phyloP scores from a whole-genome alignment of 176 grass and related monocot genomes.

The Areca catechu region DNA sequence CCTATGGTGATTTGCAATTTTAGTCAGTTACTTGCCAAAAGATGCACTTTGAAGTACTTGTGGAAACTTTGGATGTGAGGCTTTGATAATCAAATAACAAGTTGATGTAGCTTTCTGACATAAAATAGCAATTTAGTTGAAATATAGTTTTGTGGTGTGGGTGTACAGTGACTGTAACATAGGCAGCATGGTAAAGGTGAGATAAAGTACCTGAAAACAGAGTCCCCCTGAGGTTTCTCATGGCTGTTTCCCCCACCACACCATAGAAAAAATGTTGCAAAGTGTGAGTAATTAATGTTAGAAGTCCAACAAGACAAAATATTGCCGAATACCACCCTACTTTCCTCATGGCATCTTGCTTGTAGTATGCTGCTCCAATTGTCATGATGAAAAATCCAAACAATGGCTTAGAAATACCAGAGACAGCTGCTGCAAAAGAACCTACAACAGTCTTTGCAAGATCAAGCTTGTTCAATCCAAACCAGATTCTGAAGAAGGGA shows the following conservation, averaged over 20 bases:
- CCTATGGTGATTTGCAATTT: too few species aligned
- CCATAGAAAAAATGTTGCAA: conserved; percentile 63
- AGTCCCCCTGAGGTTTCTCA: conserved; percentile 46
- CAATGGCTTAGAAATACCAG: conserved; percentile 51
- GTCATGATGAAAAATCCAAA: conserved; percentile 63
- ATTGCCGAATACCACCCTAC: conserved; percentile 40
- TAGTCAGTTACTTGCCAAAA: too few species aligned
- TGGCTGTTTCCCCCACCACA: conserved; percentile 42
- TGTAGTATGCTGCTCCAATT: conserved; percentile 42
- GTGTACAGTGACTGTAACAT: too few species aligned
- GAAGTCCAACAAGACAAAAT: conserved; percentile 32
- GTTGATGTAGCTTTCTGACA: too few species aligned
- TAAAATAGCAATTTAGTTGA: too few species aligned
- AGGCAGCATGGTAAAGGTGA: not conserved
- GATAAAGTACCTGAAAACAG: conserved; percentile 52
- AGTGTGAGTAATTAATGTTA: conserved; percentile 37
- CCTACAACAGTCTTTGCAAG: conserved; percentile 40
- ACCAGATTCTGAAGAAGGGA: conserved; percentile 59
- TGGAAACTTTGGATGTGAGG: too few species aligned
- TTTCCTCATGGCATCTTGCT: conserved; percentile 24
- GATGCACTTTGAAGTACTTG: too few species aligned
- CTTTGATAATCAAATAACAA: too few species aligned
- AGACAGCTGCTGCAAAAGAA: conserved; percentile 51
- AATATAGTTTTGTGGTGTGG: too few species aligned
- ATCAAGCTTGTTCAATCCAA: conserved; percentile 35